A percentile compares a stretch with the other conserved stretches of the same genome.
Conservation (phyloP, 768 basidiomycete species). For the Suillus americanus region DNA sequence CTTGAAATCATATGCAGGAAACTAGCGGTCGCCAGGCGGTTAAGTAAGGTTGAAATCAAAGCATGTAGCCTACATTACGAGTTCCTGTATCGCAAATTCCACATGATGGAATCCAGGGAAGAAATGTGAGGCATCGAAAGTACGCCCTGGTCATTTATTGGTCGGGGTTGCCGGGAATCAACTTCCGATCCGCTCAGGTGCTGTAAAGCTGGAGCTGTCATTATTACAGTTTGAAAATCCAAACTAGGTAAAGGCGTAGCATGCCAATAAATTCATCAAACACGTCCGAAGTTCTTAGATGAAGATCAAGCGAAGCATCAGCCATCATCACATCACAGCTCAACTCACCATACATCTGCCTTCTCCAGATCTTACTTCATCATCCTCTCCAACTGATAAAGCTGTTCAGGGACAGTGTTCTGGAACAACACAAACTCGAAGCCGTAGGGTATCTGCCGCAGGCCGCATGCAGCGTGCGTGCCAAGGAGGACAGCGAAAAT, state of each 20-base stretch:
- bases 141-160: not conserved
- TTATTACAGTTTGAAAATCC: no score
- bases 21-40: not conserved
- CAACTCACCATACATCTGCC: no score
- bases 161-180: no score
- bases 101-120: not conserved
- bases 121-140: not conserved
- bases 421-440: constrained; percentile 46
- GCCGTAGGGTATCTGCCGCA: constrained; percentile 51
- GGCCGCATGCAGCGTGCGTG: constrained; percentile 57
- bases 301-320: no score
- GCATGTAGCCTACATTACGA: not conserved
- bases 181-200: no score
- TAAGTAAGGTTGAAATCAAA: not conserved
- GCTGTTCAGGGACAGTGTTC: constrained; percentile 22
- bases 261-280: no score
- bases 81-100: not conserved
- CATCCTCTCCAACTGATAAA: constrained; percentile 50
- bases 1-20: constrained; percentile 8
- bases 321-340: no score
- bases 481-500: constrained; percentile 58
- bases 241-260: no score
- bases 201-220: no score
- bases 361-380: no score
- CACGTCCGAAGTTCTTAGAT: no score